phyloP scores from a whole-genome alignment of 371 early-diverging fungal species.

The Vairimorpha apis region DNA sequence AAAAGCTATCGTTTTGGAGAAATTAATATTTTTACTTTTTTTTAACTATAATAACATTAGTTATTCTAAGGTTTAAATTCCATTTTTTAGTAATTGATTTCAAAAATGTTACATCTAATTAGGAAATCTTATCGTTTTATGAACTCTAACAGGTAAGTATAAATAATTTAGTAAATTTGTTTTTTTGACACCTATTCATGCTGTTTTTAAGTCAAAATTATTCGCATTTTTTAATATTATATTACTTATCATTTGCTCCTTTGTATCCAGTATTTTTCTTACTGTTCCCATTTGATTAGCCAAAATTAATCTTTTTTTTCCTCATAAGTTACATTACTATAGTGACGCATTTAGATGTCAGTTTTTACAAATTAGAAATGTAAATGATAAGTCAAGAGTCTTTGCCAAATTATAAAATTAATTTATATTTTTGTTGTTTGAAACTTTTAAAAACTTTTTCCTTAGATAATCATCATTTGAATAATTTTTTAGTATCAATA shows the following conservation, averaged over 20 bases:
- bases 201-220: neutral
- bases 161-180: neutral
- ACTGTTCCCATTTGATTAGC: slow-evolving; percentile 4
- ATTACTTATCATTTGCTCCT: slow-evolving; percentile 17
- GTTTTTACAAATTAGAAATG: neutral
- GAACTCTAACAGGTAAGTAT: neutral
- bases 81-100: neutral
- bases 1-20: slow-evolving; percentile 11
- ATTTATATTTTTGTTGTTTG: neutral
- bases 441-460: neutral
- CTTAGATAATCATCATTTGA: neutral
- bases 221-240: neutral
- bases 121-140: neutral
- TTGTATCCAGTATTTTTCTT: slow-evolving; percentile 9
- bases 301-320: neutral
- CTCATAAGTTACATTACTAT: neutral
- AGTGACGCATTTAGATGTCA: neutral
- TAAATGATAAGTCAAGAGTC: neutral
- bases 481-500: neutral
- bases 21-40: neutral
- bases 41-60: neutral
- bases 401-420: neutral
- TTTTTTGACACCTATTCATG: neutral
- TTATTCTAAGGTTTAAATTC: neutral
- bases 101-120: neutral